Conservation (phyloP, 352 stramenopile genomes). For the Globisporangium alternatum region DNA sequence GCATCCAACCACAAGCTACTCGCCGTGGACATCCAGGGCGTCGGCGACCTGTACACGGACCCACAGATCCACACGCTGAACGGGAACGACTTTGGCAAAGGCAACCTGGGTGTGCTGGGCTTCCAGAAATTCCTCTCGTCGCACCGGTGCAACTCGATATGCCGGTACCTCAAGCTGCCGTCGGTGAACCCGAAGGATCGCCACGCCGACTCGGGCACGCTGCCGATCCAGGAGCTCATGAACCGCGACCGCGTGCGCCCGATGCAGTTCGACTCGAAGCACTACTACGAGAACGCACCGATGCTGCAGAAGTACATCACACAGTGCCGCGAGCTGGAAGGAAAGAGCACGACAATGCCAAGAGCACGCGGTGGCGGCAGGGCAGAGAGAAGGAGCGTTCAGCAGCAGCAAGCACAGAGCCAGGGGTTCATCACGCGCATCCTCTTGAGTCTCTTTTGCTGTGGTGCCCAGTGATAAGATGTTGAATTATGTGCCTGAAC, state of each 20-base stretch:
- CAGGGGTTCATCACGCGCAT: conserved; percentile 7
- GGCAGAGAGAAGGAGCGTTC: background rate
- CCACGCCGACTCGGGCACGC: conserved; percentile 66
- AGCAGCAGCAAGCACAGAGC: background rate
- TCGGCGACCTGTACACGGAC: conserved; percentile 96
- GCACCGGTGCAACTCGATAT: conserved; percentile 89
- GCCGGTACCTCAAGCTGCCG: conserved; percentile 81
- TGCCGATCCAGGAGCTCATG: conserved; percentile 82
- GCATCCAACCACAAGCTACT: conserved; percentile 89
- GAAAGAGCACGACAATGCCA: conserved; percentile 10
- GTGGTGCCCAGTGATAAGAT: background rate
- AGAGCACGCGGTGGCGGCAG: background rate
- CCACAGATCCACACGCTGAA: conserved; percentile 90
- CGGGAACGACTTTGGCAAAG: conserved; percentile 85
- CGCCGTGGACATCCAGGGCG: conserved; percentile 94
- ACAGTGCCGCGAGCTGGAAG: conserved; percentile 60
- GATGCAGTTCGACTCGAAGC: conserved; percentile 77
- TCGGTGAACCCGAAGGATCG: conserved; percentile 77
- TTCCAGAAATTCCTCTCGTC: conserved; percentile 88
- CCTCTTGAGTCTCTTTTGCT: conserved; percentile 14
- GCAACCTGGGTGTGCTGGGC: conserved; percentile 76
- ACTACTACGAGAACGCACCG: conserved; percentile 84
- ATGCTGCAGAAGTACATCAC: conserved; percentile 87
- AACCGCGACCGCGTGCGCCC: conserved; percentile 65
- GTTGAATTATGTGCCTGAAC: background rate